Conservation (phyloP, 2,329 filamentous ascomycete genomes). For the Karstenula rhodostoma region DNA sequence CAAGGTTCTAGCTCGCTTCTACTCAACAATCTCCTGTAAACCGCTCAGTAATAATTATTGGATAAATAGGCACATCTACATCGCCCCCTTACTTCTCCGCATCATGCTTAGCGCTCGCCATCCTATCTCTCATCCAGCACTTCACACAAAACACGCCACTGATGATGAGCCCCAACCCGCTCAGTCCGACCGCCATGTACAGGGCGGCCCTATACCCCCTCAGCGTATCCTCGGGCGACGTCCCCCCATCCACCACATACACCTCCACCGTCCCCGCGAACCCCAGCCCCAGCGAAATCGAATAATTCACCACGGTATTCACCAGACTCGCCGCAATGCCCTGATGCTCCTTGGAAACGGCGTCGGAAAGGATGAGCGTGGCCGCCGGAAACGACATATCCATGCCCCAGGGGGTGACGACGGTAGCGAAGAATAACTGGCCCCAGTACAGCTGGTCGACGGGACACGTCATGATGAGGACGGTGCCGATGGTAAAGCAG, state of each 20-base stretch:
- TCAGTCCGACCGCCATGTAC: constrained; percentile 51
- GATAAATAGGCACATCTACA: neutral
- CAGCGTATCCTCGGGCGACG: constrained; percentile 37
- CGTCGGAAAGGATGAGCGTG: constrained; percentile 51
- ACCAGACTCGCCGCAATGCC: constrained; percentile 52
- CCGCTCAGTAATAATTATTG: too few species aligned
- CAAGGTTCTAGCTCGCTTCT: too few species aligned
- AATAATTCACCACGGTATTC: constrained; percentile 55
- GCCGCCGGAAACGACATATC: constrained; percentile 54
- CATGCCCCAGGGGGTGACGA: constrained; percentile 51
- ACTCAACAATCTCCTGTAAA: too few species aligned
- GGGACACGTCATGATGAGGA: constrained; percentile 52
- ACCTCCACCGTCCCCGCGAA: constrained; percentile 54
- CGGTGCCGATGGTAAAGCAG: constrained; percentile 45
- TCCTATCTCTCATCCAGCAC: constrained; percentile 19
- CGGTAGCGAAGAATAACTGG: constrained; percentile 42
- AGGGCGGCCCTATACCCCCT: constrained; percentile 50
- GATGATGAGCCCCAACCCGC: constrained; percentile 36
- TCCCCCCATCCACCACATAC: constrained; percentile 46
- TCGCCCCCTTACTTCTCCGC: constrained; percentile 3
- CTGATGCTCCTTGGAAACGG: constrained; percentile 50
- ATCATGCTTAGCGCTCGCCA: neutral
- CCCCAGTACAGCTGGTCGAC: constrained; percentile 55
- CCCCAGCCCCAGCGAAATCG: constrained; percentile 53
- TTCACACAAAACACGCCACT: constrained; percentile 36